Evolutionary conservation across 2,329 filamentous ascomycete genomes (phyloP).

Genomic region (Calonectria fujianensis): DNA sequence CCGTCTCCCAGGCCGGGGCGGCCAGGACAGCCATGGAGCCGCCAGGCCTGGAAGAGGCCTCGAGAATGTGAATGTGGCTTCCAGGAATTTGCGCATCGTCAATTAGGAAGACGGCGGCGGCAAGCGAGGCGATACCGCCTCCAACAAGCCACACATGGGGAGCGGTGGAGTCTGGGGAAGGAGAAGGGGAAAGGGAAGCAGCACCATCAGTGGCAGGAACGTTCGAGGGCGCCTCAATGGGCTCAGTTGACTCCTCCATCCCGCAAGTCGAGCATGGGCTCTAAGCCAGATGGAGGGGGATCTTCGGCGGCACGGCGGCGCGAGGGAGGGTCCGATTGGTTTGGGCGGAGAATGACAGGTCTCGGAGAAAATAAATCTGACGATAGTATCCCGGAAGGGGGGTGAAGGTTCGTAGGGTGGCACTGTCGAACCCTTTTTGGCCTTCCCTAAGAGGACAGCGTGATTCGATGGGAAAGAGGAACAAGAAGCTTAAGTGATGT

Average conservation of each 20-base stretch:
- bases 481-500: constrained; percentile 17
- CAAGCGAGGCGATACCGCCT: constrained; percentile 53
- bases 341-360: constrained; percentile 34
- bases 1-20: constrained; percentile 51
- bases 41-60: constrained; percentile 50
- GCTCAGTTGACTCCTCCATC: constrained; percentile 37
- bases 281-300: constrained; percentile 44
- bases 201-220: constrained; percentile 41
- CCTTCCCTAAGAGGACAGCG: constrained; percentile 25
- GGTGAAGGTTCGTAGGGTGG: constrained; percentile 8
- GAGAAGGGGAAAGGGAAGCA: background rate
- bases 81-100: constrained; percentile 53
- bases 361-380: constrained; percentile 36
- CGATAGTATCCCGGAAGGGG: constrained; percentile 30
- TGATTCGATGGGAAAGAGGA: constrained; percentile 10
- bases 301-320: constrained; percentile 42
- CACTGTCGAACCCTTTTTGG: constrained; percentile 19
- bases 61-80: constrained; percentile 53
- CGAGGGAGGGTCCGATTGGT: constrained; percentile 38
- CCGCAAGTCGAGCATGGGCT: constrained; percentile 27
- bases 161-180: constrained; percentile 23
- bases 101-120: constrained; percentile 53
- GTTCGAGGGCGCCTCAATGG: constrained; percentile 37
- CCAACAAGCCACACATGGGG: constrained; percentile 55
- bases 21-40: constrained; percentile 51